Evolutionary conservation across 2,329 filamentous ascomycete species (phyloP).

Genomic region (Xylariomycetidae sp.): DNA sequence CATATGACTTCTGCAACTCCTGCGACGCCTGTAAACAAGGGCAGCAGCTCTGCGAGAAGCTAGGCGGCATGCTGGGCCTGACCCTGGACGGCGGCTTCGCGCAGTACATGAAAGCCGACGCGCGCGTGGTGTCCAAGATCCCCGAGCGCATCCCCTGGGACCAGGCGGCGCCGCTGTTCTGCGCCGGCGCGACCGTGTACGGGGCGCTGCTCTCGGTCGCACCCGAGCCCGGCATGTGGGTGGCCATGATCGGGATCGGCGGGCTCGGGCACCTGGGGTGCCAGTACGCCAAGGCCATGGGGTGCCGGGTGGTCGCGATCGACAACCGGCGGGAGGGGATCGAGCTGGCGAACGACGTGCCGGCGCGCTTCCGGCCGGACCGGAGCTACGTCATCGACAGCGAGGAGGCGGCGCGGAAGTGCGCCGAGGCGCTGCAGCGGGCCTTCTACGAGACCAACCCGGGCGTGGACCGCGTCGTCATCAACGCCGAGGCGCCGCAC

Average conservation of each 20-base stretch:
- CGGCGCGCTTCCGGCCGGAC: conserved; percentile 10
- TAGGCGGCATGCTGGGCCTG: conserved; percentile 29
- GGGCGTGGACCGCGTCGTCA: conserved; percentile 16
- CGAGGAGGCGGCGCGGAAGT: conserved; percentile 8
- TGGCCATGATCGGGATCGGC: conserved; percentile 31
- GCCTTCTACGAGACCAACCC: conserved; percentile 7
- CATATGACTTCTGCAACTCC: conserved; percentile 25
- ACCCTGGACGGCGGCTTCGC: conserved; percentile 31
- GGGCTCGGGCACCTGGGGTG: conserved; percentile 31
- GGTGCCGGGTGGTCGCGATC: conserved; percentile 30
- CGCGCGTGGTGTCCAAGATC: conserved; percentile 23
- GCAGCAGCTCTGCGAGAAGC: neutral
- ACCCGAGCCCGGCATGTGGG: conserved; percentile 18
- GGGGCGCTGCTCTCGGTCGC: too few species aligned
- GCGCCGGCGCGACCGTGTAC: too few species aligned
- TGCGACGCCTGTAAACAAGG: conserved; percentile 18
- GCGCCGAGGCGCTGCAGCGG: conserved; percentile 6
- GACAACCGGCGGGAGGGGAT: conserved; percentile 28
- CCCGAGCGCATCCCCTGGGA: conserved; percentile 29
- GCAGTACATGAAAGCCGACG: conserved; percentile 29
- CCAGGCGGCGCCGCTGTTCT: conserved; percentile 33
- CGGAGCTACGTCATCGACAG: conserved; percentile 7
- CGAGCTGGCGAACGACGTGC: conserved; percentile 24
- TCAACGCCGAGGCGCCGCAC: conserved; percentile 2
- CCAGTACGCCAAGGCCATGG: conserved; percentile 31